Evolutionary conservation across 768 basidiomycete genomes (phyloP).

Genomic region (Mycena kentingensis): DNA sequence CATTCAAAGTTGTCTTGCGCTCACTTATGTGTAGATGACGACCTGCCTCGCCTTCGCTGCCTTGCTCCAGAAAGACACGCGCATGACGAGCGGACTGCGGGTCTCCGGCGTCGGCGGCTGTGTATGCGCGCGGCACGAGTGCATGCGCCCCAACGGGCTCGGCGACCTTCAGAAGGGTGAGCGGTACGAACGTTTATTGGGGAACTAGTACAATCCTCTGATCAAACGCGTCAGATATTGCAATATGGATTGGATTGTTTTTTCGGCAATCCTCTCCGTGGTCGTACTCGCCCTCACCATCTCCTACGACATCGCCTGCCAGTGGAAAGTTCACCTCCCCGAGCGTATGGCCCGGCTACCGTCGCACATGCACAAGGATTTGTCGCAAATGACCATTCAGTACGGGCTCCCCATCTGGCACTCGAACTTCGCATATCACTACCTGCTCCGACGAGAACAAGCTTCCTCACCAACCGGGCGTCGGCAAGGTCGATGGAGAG

Average conservation of each 20-base stretch:
- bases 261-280: constrained; percentile 8
- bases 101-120: too few species aligned
- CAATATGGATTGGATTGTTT: constrained; percentile 25
- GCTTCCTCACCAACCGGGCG: constrained; percentile 9
- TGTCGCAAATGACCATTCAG: neutral
- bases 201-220: neutral
- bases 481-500: constrained; percentile 8
- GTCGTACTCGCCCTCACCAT: too few species aligned
- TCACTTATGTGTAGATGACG: constrained; percentile 17
- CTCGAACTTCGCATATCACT: constrained; percentile 8
- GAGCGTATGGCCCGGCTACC: neutral
- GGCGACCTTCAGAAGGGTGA: constrained; percentile 28
- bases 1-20: too few species aligned
- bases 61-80: constrained; percentile 19
- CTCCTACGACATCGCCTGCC: too few species aligned
- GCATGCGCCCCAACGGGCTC: too few species aligned
- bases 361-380: neutral
- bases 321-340: constrained; percentile 9
- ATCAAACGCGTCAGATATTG: constrained; percentile 6
- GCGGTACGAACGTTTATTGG: constrained; percentile 14
- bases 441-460: constrained; percentile 9
- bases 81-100: too few species aligned
- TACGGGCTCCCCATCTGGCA: constrained; percentile 16
- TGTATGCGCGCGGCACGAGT: too few species aligned
- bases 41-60: constrained; percentile 19